Evolutionary conservation across 768 basidiomycete genomes (phyloP).

Genomic region (Candolleomyces eurysporus): DNA sequence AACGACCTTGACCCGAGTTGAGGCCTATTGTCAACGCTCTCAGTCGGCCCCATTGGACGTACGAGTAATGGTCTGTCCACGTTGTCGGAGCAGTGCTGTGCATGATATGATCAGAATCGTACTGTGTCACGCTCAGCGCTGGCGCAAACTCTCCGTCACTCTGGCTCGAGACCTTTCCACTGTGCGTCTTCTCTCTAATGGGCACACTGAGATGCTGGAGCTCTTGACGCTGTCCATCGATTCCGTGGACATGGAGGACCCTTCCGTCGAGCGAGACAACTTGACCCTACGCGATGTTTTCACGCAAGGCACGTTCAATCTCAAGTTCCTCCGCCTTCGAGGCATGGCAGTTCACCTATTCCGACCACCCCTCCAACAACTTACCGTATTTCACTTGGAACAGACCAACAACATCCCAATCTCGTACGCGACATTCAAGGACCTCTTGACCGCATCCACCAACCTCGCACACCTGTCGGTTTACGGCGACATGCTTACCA

Average conservation of each 20-base stretch:
- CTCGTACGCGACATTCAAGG: conserved; percentile 30
- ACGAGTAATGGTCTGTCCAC: conserved; percentile 21
- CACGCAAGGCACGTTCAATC: conserved; percentile 23
- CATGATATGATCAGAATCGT: conserved; percentile 14
- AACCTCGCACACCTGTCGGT: conserved; percentile 40
- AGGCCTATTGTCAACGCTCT: conserved; percentile 34
- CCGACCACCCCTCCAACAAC: conserved; percentile 29
- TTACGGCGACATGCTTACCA: conserved; percentile 38
- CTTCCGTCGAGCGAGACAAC: conserved; percentile 13
- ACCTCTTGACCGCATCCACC: conserved; percentile 32
- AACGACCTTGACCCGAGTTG: conserved; percentile 18
- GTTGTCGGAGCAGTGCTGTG: not conserved
- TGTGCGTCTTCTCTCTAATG: conserved; percentile 27
- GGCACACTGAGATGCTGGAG: conserved; percentile 31
- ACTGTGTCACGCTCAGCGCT: conserved; percentile 31
- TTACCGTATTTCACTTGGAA: conserved; percentile 45
- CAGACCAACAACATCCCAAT: conserved; percentile 36
- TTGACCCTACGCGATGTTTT: conserved; percentile 26
- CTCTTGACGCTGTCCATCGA: conserved; percentile 36
- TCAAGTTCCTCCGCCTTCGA: conserved; percentile 41
- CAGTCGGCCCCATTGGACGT: conserved; percentile 29
- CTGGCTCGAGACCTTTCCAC: conserved; percentile 25
- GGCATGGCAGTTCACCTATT: conserved; percentile 42
- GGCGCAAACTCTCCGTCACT: conserved; percentile 33
- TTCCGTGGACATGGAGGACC: conserved; percentile 21